Conservation (phyloP, 106 monocot genomes). For the Platanthera zijinensis region DNA sequence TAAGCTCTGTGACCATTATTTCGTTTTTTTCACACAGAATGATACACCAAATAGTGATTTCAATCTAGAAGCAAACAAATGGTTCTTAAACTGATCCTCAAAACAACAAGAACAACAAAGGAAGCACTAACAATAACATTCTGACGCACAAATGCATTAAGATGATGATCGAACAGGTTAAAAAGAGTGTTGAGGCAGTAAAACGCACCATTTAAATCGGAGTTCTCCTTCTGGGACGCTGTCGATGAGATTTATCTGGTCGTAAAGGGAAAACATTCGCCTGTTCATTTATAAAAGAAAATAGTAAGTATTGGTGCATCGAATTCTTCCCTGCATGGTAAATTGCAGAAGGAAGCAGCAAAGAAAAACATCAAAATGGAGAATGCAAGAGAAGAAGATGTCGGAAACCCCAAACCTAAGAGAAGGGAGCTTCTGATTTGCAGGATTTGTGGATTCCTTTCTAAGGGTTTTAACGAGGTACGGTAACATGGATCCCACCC, state of each 20-base stretch:
- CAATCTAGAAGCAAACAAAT: background rate
- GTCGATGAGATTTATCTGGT: constrained; percentile 99
- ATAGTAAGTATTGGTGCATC: background rate
- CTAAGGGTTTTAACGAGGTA: constrained; percentile 51
- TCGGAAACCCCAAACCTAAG: constrained; percentile 34
- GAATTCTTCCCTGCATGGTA: background rate
- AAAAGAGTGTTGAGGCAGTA: background rate
- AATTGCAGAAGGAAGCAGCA: background rate
- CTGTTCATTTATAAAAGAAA: constrained; percentile 16
- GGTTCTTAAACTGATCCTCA: background rate
- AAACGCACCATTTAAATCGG: constrained; percentile 61
- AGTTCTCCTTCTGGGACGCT: constrained; percentile 80
- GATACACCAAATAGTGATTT: background rate
- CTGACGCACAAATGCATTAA: background rate
- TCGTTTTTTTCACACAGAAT: too few species aligned
- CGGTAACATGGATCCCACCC: constrained; percentile 40
- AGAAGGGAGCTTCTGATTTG: constrained; percentile 51
- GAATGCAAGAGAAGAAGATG: background rate
- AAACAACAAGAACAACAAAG: background rate
- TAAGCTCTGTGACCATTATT: too few species aligned
- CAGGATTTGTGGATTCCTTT: constrained; percentile 25
- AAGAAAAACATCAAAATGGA: background rate
- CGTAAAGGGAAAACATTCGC: constrained; percentile 91
- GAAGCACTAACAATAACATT: background rate
- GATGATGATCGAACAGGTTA: background rate